Evolutionary conservation across 2,329 filamentous ascomycete species (phyloP).

Genomic region (Ophiostoma angusticollis): DNA sequence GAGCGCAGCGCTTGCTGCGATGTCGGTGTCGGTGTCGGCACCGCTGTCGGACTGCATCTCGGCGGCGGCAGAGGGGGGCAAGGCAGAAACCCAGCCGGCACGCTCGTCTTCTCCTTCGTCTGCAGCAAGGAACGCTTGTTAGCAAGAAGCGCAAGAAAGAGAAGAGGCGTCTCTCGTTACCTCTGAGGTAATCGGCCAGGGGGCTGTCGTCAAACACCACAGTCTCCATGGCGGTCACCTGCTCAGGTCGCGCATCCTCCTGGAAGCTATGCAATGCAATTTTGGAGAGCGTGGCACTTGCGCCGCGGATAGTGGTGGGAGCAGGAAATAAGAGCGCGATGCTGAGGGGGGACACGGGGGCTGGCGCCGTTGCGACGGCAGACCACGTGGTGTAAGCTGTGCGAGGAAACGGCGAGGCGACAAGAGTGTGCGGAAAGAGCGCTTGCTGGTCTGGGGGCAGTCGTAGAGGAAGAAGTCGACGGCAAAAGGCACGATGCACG

Average conservation of each 20-base stretch:
- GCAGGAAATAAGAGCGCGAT: neutral
- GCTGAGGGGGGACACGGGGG: neutral
- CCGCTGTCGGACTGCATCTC: slow-evolving; percentile 1
- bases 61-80: slow-evolving; percentile 6
- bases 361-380: no score
- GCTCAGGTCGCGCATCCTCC: slow-evolving; percentile 5
- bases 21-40: slow-evolving; percentile 18
- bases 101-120: slow-evolving; percentile 38
- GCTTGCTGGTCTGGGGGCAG: no score
- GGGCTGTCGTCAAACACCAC: slow-evolving; percentile 78
- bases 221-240: slow-evolving; percentile 55
- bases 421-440: no score
- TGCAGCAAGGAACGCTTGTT: slow-evolving; percentile 10
- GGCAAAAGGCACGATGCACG: no score
- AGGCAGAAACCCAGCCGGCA: slow-evolving; percentile 34
- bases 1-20: neutral
- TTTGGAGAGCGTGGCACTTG: no score
- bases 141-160: neutral
- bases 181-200: slow-evolving; percentile 79
- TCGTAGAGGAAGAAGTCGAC: no score
- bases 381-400: no score
- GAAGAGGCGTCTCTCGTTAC: no score
- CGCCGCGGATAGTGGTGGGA: no score
- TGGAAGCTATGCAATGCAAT: no score
- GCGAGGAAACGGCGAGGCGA: neutral